Conservation (phyloP, 495 filamentous ascomycete species). For the Aspergillus mulundensis region DNA sequence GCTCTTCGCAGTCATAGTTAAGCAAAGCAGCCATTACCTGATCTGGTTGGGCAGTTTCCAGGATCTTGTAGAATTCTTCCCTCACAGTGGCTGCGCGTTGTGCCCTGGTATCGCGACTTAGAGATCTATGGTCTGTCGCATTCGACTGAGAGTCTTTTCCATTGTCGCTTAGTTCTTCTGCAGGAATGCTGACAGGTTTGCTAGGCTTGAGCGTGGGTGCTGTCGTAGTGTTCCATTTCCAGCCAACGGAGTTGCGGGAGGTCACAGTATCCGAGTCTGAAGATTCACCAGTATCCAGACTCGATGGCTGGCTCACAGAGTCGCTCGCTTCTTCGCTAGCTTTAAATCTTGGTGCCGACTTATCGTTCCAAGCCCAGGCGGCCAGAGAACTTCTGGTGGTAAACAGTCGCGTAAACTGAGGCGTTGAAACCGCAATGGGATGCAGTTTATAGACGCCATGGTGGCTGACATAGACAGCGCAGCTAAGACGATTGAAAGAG, state of each 20-base stretch:
- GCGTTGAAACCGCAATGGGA: neutral
- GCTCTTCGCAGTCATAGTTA: conserved; percentile 27
- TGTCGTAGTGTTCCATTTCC: neutral
- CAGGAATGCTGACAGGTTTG: neutral
- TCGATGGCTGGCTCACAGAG: no score
- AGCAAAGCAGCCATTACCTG: conserved; percentile 34
- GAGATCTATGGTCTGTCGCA: no score
- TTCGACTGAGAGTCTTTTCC: neutral
- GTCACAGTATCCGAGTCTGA: neutral
- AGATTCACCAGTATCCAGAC: neutral
- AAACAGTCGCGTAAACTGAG: neutral
- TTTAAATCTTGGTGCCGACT: neutral
- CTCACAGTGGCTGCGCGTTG: conserved; percentile 15
- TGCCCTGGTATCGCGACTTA: neutral
- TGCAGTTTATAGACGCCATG: conserved; percentile 5
- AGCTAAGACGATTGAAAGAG: neutral
- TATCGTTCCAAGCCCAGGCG: neutral
- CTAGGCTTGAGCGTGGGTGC: neutral
- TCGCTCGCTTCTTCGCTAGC: neutral
- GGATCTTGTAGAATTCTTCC: conserved; percentile 23
- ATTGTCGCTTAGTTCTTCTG: neutral
- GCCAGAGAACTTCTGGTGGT: neutral
- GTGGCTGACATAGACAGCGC: conserved; percentile 5
- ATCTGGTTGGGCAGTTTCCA: conserved; percentile 37
- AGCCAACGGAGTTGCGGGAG: neutral